Evolutionary conservation across 169 alveolate species (phyloP).

Genomic region (Plasmodium knowlesi): DNA sequence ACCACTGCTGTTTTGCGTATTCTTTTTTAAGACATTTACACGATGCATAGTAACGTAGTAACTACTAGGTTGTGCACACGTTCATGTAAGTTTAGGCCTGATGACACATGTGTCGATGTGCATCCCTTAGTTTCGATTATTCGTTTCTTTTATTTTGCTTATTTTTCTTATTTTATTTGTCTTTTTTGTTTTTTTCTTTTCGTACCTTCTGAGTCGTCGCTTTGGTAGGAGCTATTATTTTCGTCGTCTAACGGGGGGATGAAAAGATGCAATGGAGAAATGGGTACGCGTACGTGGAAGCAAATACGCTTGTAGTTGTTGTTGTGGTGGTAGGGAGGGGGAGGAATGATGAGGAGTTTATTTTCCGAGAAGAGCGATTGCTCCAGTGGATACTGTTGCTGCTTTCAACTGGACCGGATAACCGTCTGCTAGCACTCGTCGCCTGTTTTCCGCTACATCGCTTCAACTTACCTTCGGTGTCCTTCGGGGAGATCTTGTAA

Average conservation of each 20-base stretch:
- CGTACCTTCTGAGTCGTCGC: slow-evolving; percentile 67
- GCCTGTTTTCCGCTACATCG: neutral
- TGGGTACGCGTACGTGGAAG: neutral
- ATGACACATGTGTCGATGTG: neutral
- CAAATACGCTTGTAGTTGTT: neutral
- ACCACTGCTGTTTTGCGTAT: neutral
- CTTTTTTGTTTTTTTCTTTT: neutral
- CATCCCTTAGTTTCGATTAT: neutral
- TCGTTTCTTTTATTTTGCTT: neutral
- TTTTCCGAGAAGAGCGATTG: neutral
- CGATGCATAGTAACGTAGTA: neutral
- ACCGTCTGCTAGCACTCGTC: too few species aligned
- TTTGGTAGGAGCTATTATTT: slow-evolving; percentile 33
- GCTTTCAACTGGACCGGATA: neutral
- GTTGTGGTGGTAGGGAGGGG: too few species aligned
- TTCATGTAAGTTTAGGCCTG: neutral
- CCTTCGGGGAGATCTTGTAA: slow-evolving; percentile 17
- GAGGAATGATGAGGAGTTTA: neutral
- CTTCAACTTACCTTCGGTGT: slow-evolving; percentile 28
- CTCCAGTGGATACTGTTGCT: neutral
- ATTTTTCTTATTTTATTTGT: neutral
- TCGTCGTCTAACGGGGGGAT: slow-evolving; percentile 20
- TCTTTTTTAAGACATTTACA: neutral
- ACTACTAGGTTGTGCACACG: neutral
- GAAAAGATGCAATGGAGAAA: neutral